phyloP scores from a whole-genome alignment of 2,329 filamentous ascomycete species.

The Aspergillus puulaauensis region DNA sequence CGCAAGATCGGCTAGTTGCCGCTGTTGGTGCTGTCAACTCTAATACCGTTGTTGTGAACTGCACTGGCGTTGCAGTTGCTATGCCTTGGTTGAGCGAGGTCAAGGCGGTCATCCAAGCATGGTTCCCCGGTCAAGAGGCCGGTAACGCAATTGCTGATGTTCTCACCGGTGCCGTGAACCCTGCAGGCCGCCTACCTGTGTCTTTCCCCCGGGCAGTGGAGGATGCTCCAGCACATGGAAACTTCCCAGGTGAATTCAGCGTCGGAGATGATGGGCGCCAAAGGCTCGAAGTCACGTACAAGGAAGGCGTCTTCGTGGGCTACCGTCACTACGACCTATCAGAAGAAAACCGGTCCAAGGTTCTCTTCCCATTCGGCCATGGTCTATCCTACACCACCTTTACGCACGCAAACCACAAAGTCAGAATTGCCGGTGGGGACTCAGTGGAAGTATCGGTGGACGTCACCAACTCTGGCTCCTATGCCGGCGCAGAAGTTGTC shows the following conservation, averaged over 20 bases:
- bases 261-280: constrained; percentile 57
- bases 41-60: constrained; percentile 13
- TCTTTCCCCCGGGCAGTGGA: constrained; percentile 63
- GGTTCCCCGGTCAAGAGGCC: constrained; percentile 70
- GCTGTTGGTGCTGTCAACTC: constrained; percentile 12
- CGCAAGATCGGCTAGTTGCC: constrained; percentile 5
- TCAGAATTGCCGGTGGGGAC: background rate
- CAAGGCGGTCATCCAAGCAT: constrained; percentile 67
- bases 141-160: constrained; percentile 69
- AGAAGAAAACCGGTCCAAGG: constrained; percentile 52
- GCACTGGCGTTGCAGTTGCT: constrained; percentile 7
- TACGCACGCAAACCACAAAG: constrained; percentile 27
- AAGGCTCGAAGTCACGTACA: constrained; percentile 48
- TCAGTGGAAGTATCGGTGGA: background rate
- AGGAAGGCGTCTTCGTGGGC: constrained; percentile 71
- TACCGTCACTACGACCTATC: constrained; percentile 67
- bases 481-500: constrained; percentile 5
- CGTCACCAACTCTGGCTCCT: constrained; percentile 1
- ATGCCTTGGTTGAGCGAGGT: constrained; percentile 66
- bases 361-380: constrained; percentile 71
- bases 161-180: constrained; percentile 62
- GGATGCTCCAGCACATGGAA: constrained; percentile 69
- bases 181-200: constrained; percentile 65
- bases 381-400: constrained; percentile 73
- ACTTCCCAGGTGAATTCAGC: constrained; percentile 64